Base-by-base conservation (phyloP, 805 yeast species). In the Zygoascus tannicola region DNA sequence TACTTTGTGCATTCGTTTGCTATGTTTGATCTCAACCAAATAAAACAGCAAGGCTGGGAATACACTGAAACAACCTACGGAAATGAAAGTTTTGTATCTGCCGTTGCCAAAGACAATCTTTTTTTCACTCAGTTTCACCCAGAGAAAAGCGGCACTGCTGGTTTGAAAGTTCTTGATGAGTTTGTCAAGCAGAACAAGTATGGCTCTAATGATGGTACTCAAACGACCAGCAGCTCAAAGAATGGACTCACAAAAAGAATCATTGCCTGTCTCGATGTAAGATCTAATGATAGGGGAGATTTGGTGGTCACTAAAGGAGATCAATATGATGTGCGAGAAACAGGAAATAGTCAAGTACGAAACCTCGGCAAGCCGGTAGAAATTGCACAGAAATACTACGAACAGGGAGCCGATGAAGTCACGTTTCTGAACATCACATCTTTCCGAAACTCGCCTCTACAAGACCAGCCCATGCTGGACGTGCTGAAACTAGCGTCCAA, bases 111-210 rank as follows among this genome's bases (percentile, higher is more conserved):
- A 56, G 85, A 73, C 47, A 88, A 86, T 50, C 68, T 90, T 8
- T 85, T 92, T 64, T 95, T 97, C 35, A 92, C 97, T 1, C 99
- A 92, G 63, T 92, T 92, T 64, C 99, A 92, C 64, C 99, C 99
- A n/a, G 99, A 92, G 60, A 92, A 92, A 63, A 85, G 96, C 3
- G 98, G 98, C 10, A 59, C 69, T 19, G 95, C 95, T 3, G 99
- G 99, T 40, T 68, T 92, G 37, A 73, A 75, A 49, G 77, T 90
- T 7, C 73, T 92, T 46, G 73, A 73, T 46, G 75, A 84, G 22
- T 92, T 92, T 59, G 67, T 92, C 53, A 71, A 71, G 32, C 73
- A 72, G 22, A 56, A 63, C 7, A 68, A 65, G 47, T 12, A 42
- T 5, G 46, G 64, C 2, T 40, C 52, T 1, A 19, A 36, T 3